Percentiles rank a stretch among this genome's conserved stretches.
These are phyloP conservation scores for Cyphellophora europaea DNA, from an alignment of 2,329 filamentous ascomycete genomes.

Conservation along the genomic window DNA sequence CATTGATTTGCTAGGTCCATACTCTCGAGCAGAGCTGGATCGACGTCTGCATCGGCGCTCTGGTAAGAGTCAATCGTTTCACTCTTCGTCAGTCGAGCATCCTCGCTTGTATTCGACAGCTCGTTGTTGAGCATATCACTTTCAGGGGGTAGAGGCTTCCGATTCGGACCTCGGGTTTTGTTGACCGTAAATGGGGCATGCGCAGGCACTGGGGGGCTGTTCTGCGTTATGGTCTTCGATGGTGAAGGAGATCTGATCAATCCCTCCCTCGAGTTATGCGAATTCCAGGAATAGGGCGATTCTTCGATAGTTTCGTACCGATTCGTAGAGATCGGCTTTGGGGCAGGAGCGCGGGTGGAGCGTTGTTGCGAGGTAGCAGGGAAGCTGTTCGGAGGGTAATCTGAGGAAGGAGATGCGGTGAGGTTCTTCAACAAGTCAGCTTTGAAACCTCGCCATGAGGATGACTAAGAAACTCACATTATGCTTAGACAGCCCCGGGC, in stretches of 20 bases:
- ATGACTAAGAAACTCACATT: too few relatives aligned
- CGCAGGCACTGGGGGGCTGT: slow-evolving; percentile 16
- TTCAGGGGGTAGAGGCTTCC: slow-evolving; percentile 18
- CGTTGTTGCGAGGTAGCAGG: slow-evolving; percentile 3
- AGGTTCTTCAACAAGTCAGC: too few relatives aligned
- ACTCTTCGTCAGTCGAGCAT: not conserved
- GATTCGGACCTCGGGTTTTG: slow-evolving; percentile 12
- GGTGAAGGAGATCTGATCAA: slow-evolving; percentile 32
- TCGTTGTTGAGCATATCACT: not conserved
- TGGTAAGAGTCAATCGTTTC: not conserved
- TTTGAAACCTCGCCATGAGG: slow-evolving; percentile 4
- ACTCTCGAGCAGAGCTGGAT: slow-evolving; percentile 30
- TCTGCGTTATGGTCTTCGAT: slow-evolving; percentile 23
- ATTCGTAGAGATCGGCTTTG: slow-evolving; percentile 36
- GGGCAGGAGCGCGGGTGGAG: slow-evolving; percentile 16
- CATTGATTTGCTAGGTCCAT: slow-evolving; percentile 38
- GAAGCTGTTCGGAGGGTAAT: slow-evolving; percentile 14
- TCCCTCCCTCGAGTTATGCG: slow-evolving; percentile 40
- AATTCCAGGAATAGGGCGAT: slow-evolving; percentile 44
- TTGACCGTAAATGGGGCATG: slow-evolving; percentile 16
- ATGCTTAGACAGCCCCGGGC: not conserved
- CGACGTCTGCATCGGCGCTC: slow-evolving; percentile 13
- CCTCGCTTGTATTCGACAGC: not conserved
- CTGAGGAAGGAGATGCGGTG: slow-evolving; percentile 7
- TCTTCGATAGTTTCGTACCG: slow-evolving; percentile 34